phyloP scores from a whole-genome alignment of 805 yeast species.

The Yamadazyma akitaensis region DNA sequence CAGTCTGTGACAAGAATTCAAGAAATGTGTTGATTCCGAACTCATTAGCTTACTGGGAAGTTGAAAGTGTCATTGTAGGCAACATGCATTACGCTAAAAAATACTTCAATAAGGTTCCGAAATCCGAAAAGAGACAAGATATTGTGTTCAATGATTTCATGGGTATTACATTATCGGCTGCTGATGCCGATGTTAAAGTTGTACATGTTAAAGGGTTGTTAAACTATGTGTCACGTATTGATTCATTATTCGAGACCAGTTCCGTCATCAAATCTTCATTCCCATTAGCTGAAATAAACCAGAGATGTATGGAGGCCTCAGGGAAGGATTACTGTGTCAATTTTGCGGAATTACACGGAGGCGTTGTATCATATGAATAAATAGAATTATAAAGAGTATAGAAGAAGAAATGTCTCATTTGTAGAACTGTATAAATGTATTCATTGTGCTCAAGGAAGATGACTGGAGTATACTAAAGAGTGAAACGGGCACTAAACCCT shows the following conservation, averaged over 20 bases:
- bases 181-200: constrained; percentile 25
- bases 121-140: constrained; percentile 1
- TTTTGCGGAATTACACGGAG: constrained; percentile 16
- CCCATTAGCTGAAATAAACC: constrained; percentile 7
- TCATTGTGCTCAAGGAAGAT: no score
- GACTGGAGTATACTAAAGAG: no score
- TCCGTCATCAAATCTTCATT: constrained; percentile 3
- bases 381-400: no score
- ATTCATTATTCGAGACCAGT: constrained; percentile 11
- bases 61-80: constrained; percentile 16
- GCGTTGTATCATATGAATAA: constrained; percentile 8
- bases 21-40: constrained; percentile 32
- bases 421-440: no score
- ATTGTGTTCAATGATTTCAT: constrained; percentile 19
- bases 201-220: constrained; percentile 25
- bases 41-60: constrained; percentile 27
- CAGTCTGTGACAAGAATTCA: constrained; percentile 15
- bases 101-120: constrained; percentile 13
- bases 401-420: no score
- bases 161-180: constrained; percentile 27
- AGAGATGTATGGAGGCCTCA: constrained; percentile 16
- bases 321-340: constrained; percentile 16
- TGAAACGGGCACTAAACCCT: no score
- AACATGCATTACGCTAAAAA: constrained; percentile 11
- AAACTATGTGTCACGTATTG: constrained; percentile 10